Conservation (phyloP, 192 early-diverging fungal genomes). For the Phlyctochytrium bullatum region DNA sequence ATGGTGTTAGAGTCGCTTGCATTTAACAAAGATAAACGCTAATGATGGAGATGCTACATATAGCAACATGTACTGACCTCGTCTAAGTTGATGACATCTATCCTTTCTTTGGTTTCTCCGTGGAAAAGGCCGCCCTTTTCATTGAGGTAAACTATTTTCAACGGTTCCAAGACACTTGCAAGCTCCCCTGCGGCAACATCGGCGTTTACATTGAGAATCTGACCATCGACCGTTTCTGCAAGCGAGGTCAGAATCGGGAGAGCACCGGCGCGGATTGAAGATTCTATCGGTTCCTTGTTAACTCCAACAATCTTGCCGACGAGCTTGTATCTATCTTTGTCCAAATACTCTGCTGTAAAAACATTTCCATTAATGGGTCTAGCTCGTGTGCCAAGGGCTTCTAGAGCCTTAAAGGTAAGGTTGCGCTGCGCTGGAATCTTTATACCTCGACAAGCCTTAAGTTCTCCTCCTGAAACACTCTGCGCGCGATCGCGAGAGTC, state of each 20-base stretch:
- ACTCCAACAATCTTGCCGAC: slow-evolving; percentile 91
- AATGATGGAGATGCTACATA: too few relatives aligned
- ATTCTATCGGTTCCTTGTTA: slow-evolving; percentile 91
- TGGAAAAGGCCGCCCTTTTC: slow-evolving; percentile 97
- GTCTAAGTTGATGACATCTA: slow-evolving; percentile 96
- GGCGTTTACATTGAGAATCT: slow-evolving; percentile 98
- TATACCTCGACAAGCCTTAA: slow-evolving; percentile 84
- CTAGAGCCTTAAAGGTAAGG: slow-evolving; percentile 83
- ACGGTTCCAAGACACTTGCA: slow-evolving; percentile 91
- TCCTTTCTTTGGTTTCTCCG: slow-evolving; percentile 91
- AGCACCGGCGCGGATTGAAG: slow-evolving; percentile 88
- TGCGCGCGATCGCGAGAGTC: slow-evolving; percentile 90
- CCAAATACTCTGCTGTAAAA: slow-evolving; percentile 94
- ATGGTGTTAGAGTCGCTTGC: slow-evolving; percentile 2
- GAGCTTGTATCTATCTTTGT: slow-evolving; percentile 85
- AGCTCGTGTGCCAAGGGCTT: slow-evolving; percentile 90
- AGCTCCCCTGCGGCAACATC: slow-evolving; percentile 98
- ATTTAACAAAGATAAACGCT: slow-evolving; percentile 12
- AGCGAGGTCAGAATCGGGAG: slow-evolving; percentile 94
- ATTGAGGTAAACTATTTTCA: slow-evolving; percentile 97
- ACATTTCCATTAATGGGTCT: slow-evolving; percentile 96
- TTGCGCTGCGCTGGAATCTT: too few relatives aligned
- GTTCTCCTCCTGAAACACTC: slow-evolving; percentile 94
- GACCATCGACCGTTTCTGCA: slow-evolving; percentile 92
- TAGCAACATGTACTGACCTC: slow-evolving; percentile 59